Base-by-base conservation (phyloP, 1,284 basidiomycete genomes). In the Irpex sp. region DNA sequence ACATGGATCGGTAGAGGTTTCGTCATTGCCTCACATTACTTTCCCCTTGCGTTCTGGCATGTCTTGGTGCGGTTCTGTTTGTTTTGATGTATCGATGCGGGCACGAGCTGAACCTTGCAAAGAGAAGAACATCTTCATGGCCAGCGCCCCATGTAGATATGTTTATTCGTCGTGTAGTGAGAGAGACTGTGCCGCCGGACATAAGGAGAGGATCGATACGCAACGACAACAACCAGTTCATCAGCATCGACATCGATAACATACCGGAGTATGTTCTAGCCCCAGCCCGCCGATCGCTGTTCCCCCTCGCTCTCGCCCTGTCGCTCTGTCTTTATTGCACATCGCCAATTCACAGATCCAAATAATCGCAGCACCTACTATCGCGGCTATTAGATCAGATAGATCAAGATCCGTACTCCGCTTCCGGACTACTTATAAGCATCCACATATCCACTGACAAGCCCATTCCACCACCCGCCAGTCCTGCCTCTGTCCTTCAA, bases 361-460 rank as follows among this genome's bases (percentile, higher is more conserved):
- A 44, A 44, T 44, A 44, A 44, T 44, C 40, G 11, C 40, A 44
- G 11, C 40, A 44, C 40, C 15, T 44, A 67, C 68, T 59, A 65
- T 65, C 65, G 67, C 66, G 68, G 66, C 64, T 71, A 71, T 71
- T 70, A 72, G 71, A 69, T 69, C 68, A 77, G 75, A 75, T 76
- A 82, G 85, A 88, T 88, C 87, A 84, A 87, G 87, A 88, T 89
- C 87, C 84, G 84, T 78, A 81, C 79, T 82, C 82, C 81, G 83
- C 82, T 77, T 74, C 74, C 75, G 75, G 67, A 66, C 75, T 72
- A 72, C 71, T 63, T 85, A 84, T 85, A 85, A 85, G 80, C 78
- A 75, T 26, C 26, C 26, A 26, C 26, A 2, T 26, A 75, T 74
- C 74, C 74, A 70, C 15, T 44, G 15, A 44, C 40, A 66, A 64